These are phyloP conservation scores for Trypanosoma caninum DNA, from an alignment of 208 protist genomes.

Conservation along the genomic window DNA sequence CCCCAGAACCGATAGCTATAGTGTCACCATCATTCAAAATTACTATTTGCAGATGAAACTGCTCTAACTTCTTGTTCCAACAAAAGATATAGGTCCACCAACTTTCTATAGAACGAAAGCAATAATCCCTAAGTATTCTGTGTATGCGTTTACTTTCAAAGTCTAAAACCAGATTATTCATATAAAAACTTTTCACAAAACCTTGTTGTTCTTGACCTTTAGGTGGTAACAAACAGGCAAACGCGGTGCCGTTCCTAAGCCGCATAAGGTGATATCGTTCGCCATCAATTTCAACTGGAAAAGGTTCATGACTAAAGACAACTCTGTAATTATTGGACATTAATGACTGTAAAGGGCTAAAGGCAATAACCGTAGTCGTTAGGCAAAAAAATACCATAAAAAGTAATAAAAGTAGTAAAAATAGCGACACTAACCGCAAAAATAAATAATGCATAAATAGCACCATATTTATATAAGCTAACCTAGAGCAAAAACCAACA, in stretches of 20 bases:
- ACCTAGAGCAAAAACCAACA: background rate
- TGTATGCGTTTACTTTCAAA: background rate
- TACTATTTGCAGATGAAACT: constrained; percentile 19
- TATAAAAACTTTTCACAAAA: background rate
- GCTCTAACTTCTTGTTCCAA: constrained; percentile 28
- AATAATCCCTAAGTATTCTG: background rate
- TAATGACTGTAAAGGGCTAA: background rate
- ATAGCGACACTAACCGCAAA: no score
- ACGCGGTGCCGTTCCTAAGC: constrained; percentile 35
- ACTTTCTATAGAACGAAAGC: constrained; percentile 8
- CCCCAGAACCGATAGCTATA: background rate
- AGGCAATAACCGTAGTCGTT: background rate
- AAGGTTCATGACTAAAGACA: constrained; percentile 18
- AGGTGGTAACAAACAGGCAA: constrained; percentile 37
- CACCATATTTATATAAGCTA: no score
- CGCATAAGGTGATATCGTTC: constrained; percentile 35
- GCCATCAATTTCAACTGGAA: background rate
- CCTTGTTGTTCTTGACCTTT: background rate
- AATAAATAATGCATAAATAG: no score
- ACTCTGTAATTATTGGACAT: constrained; percentile 12
- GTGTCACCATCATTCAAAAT: background rate
- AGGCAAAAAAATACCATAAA: background rate
- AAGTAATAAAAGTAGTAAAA: no score
- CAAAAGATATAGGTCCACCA: constrained; percentile 48
- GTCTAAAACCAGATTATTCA: constrained; percentile 1